These are phyloP conservation scores for Hansenula lynferdii DNA, from an alignment of 1,139 yeast species.

Conservation along the genomic window DNA sequence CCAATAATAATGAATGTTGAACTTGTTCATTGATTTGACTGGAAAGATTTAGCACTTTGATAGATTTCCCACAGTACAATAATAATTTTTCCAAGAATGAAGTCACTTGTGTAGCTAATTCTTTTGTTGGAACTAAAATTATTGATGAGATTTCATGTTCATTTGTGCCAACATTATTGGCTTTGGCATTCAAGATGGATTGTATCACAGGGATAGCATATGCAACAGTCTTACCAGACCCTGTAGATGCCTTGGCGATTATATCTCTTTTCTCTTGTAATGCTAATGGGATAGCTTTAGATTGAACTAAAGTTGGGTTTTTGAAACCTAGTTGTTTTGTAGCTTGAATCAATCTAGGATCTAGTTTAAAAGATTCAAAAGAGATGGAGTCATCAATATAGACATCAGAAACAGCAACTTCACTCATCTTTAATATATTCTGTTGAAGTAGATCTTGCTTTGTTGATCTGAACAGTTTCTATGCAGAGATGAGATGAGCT, in stretches of 20 bases:
- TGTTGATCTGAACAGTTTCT: background rate
- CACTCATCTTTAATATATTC: slow-evolving; percentile 8
- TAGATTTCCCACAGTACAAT: slow-evolving; percentile 62
- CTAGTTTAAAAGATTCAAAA: slow-evolving; percentile 72
- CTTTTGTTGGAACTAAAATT: slow-evolving; percentile 81
- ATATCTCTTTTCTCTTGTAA: slow-evolving; percentile 82
- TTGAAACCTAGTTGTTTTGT: slow-evolving; percentile 75
- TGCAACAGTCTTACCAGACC: slow-evolving; percentile 89
- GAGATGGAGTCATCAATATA: slow-evolving; percentile 66
- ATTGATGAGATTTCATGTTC: slow-evolving; percentile 37
- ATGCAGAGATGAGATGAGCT: slow-evolving; percentile 1
- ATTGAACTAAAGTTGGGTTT: slow-evolving; percentile 86
- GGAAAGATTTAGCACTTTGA: slow-evolving; percentile 70
- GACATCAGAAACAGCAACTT: slow-evolving; percentile 50
- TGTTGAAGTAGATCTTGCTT: background rate
- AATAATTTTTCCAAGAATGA: slow-evolving; percentile 65
- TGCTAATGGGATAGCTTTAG: slow-evolving; percentile 89
- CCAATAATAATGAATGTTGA: slow-evolving; percentile 60
- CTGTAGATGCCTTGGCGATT: slow-evolving; percentile 85
- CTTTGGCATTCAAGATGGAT: slow-evolving; percentile 43
- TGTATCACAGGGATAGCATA: slow-evolving; percentile 77
- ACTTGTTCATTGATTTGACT: slow-evolving; percentile 71
- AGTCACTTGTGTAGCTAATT: slow-evolving; percentile 78
- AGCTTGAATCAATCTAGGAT: slow-evolving; percentile 80
- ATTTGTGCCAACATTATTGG: slow-evolving; percentile 13